phyloP scores from a whole-genome alignment of 129 eudicot species.

The Pulicaria dysenterica region DNA sequence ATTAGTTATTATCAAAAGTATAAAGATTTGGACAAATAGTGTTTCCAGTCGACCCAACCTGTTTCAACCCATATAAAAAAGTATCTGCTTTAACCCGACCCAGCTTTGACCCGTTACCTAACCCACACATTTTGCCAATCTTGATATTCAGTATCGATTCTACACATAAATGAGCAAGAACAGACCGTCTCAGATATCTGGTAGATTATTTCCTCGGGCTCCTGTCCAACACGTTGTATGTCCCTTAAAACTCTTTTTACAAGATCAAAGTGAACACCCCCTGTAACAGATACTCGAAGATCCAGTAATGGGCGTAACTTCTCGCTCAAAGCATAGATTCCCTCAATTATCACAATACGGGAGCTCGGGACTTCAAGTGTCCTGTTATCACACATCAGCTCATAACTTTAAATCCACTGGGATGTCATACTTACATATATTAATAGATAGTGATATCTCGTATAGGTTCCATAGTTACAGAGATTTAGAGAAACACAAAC shows the following conservation, averaged over 20 bases:
- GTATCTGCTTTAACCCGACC: not conserved
- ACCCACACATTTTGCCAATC: not conserved
- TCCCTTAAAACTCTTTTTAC: constrained; percentile 93
- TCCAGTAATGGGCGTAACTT: constrained; percentile 79
- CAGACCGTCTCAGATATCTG: constrained; percentile 95
- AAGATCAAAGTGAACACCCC: constrained; percentile 98
- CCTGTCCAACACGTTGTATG: constrained; percentile 98
- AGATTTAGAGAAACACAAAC: constrained; percentile 30
- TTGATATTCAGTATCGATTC: constrained; percentile 1
- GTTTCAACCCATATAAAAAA: not conserved
- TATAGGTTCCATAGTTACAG: not conserved
- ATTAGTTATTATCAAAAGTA: too few species aligned
- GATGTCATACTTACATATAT: not conserved
- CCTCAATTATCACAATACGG: constrained; percentile 87
- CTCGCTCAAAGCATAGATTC: constrained; percentile 91
- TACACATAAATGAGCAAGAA: constrained; percentile 26
- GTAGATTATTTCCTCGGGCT: constrained; percentile 89
- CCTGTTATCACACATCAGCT: constrained; percentile 46
- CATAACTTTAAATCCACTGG: constrained; percentile 5
- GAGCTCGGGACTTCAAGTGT: constrained; percentile 90
- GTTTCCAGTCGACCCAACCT: not conserved
- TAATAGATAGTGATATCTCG: not conserved
- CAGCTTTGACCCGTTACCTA: not conserved
- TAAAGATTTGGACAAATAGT: not conserved
- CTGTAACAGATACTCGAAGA: constrained; percentile 93